Evolutionary conservation across 1,284 basidiomycete genomes (phyloP).

Genomic region (Trametes versicolor): DNA sequence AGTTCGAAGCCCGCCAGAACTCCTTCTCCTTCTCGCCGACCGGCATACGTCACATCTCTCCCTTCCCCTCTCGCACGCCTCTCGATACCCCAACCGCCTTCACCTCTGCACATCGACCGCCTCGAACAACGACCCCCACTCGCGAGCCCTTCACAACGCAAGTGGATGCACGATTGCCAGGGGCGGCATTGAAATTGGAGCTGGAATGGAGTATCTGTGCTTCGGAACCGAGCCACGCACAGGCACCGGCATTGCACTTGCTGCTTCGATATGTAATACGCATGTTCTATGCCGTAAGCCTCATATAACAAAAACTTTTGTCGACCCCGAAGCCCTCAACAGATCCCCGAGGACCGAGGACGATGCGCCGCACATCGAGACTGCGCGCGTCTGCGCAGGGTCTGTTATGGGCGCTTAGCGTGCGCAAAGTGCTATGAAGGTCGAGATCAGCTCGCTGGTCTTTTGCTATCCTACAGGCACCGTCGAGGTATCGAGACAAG

Average conservation of each 20-base stretch:
- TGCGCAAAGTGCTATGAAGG: neutral
- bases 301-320: constrained; percentile 12
- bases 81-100: constrained; percentile 1
- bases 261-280: constrained; percentile 14
- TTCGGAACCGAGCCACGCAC: constrained; percentile 10
- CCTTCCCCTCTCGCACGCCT: constrained; percentile 21
- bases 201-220: neutral
- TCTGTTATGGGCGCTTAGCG: too few species aligned
- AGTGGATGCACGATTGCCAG: neutral
- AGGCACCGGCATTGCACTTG: neutral
- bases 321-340: neutral
- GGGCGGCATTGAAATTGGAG: neutral
- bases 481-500: too few species aligned
- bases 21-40: constrained; percentile 28
- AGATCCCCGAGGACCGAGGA: neutral
- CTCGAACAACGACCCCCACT: neutral
- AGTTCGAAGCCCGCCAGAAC: constrained; percentile 29
- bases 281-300: constrained; percentile 18
- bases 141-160: neutral
- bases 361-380: neutral
- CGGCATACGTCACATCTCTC: constrained; percentile 27
- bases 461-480: too few species aligned
- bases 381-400: neutral
- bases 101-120: constrained; percentile 1
- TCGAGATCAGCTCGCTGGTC: constrained; percentile 8